Base-by-base conservation (phyloP, 1,284 basidiomycete species). In the Cystobasidium pallidum region DNA sequence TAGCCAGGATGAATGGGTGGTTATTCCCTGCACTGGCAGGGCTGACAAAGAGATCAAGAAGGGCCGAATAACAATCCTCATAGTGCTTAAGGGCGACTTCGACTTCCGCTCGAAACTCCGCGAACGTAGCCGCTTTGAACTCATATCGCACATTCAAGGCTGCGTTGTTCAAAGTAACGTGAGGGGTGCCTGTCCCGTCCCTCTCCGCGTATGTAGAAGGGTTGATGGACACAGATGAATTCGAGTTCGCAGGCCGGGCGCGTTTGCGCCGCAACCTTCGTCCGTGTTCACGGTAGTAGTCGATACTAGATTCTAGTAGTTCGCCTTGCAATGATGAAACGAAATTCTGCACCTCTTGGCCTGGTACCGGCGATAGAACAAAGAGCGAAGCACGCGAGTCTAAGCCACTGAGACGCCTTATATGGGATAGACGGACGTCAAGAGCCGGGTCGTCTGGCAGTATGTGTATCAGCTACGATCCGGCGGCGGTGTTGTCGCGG, bases 71-170 rank as follows among this genome's bases (percentile, higher is more conserved):
- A 62, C 71, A 47, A 74, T 55, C 8, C 67, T 66, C 67, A 71
- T 72, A 78, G 80, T 75, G 91, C 88, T 91, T 92, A 74, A 92
- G 83, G 1, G 92, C 91, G 4, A 92, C 88, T 77, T 95, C 92
- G 74, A 91, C 86, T 79, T 98, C 94, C 21, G 91, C 88, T 66
- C 92, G 83, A 77, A 97, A 90, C 81, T 99, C 95, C 0, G 94
- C 92, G 81, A 98, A 97, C 75, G 91, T 91, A 0, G 90, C 95
- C 84, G 95, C 90, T 82, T 98, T 99, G 84, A 92, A 98, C 80
- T 96, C 93, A 78, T 95, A 94, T 24, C 95, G 84, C n/a, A 95
- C 91, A 0, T 88, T 90, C 94, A 95, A 98, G 0, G 95, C 94
- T 28, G 51, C 45, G 13, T 57, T 52, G 28, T 41, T 71, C 17